Conservation (phyloP, 2,329 filamentous ascomycete genomes). For the Exutisphaerella laricina region DNA sequence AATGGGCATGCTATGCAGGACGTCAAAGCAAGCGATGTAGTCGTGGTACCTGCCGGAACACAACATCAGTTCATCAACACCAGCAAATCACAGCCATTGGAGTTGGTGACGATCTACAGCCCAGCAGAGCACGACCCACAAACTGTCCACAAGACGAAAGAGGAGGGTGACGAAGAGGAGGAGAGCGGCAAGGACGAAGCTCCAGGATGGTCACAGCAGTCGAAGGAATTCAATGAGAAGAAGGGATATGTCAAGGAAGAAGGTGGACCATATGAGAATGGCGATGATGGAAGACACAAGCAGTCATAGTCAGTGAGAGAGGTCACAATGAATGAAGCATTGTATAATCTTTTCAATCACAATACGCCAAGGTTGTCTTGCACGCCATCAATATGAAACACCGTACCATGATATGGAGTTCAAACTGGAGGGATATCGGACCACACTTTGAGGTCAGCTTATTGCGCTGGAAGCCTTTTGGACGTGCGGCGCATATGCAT, state of each 20-base stretch:
- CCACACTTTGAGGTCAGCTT: too few relatives aligned
- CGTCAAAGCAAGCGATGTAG: slow-evolving; percentile 51
- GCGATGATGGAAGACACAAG: slow-evolving; percentile 34
- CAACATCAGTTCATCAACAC: slow-evolving; percentile 62
- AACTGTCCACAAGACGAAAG: slow-evolving; percentile 58
- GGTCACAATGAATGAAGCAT: too few relatives aligned
- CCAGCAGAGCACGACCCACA: slow-evolving; percentile 57
- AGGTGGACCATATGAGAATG: slow-evolving; percentile 34
- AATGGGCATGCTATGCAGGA: slow-evolving; percentile 32
- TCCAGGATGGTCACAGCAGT: slow-evolving; percentile 53
- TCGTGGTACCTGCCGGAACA: slow-evolving; percentile 60
- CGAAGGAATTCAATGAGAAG: slow-evolving; percentile 55
- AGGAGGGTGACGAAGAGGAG: slow-evolving; percentile 57
- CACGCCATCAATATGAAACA: too few relatives aligned
- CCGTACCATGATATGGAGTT: too few relatives aligned
- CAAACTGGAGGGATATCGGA: too few relatives aligned
- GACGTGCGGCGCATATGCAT: too few relatives aligned
- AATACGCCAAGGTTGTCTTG: too few relatives aligned
- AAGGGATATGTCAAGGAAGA: slow-evolving; percentile 48
- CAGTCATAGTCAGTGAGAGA: too few relatives aligned
- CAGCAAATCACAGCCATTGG: slow-evolving; percentile 50
- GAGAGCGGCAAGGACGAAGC: slow-evolving; percentile 57
- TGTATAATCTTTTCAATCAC: too few relatives aligned
- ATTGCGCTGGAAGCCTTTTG: too few relatives aligned
- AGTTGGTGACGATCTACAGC: slow-evolving; percentile 58